Evolutionary conservation across 2,329 filamentous ascomycete species (phyloP).

Genomic region (Penicillium sclerotiorum): DNA sequence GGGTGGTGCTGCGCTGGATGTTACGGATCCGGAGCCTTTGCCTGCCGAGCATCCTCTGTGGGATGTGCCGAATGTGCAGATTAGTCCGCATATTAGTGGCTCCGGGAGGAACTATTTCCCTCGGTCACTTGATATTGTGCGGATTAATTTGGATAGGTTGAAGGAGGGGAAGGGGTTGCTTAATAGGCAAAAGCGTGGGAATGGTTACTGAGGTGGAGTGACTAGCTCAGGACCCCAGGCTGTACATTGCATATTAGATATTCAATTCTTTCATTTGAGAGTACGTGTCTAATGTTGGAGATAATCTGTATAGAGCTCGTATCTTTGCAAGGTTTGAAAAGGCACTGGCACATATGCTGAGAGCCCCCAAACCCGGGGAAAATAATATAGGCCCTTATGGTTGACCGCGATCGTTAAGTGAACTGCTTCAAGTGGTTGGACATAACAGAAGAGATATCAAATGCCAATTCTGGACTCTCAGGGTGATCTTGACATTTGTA

Average conservation of each 20-base stretch:
- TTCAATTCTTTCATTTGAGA: too few relatives aligned
- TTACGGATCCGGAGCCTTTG: slow-evolving; percentile 78
- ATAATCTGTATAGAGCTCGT: too few relatives aligned
- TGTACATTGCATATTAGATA: too few relatives aligned
- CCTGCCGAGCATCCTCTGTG: slow-evolving; percentile 69
- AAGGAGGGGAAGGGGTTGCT: slow-evolving; percentile 59
- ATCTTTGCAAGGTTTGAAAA: too few relatives aligned
- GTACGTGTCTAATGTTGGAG: too few relatives aligned
- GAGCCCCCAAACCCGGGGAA: too few relatives aligned
- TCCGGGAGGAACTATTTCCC: slow-evolving; percentile 57
- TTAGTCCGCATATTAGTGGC: slow-evolving; percentile 69
- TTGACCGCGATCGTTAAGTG: neutral
- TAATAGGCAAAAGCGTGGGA: slow-evolving; percentile 63
- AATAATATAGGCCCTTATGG: too few relatives aligned
- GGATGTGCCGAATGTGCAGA: slow-evolving; percentile 68
- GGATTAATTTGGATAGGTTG: slow-evolving; percentile 58
- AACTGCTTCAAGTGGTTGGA: slow-evolving; percentile 6
- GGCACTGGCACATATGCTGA: too few relatives aligned
- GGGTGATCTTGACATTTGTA: slow-evolving; percentile 6
- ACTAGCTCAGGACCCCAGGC: too few relatives aligned
- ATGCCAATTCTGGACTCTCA: neutral
- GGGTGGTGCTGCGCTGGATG: slow-evolving; percentile 72
- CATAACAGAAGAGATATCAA: slow-evolving; percentile 13
- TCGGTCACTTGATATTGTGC: slow-evolving; percentile 61
- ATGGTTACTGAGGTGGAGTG: slow-evolving; percentile 56